Base-by-base conservation (phyloP, 2,329 filamentous ascomycete genomes). In the Colletotrichum sidae region DNA sequence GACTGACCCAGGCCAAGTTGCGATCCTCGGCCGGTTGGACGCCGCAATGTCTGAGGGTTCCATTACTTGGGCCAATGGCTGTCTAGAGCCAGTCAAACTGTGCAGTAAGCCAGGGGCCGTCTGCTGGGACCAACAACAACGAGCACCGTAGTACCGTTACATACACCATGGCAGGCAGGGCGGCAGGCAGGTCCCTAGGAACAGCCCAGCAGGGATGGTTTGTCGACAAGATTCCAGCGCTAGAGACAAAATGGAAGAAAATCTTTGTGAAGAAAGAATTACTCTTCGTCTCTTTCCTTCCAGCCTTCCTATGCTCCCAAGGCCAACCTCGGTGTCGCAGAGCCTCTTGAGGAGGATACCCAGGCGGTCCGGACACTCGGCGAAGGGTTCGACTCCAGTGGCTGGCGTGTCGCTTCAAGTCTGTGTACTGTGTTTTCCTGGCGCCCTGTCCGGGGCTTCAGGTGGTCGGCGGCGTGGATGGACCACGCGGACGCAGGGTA, bases 1-100 rank as follows among this genome's bases (percentile, higher is more conserved):
- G 25, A 15, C 12, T 38, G 41, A 38, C 50, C 56, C 57, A 52
- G 60, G 38, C 44, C 61, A 60, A 55, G 56, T 60, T 65, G 50
- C 25, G 49, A 54, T 59, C 55, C 55, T 44, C 49, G 37, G 60
- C n/a, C 50, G 42, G 49, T 64, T 49, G 41, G 60, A 54, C 60
- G 60, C 60, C 60, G 56, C 60, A 59, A 34, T 50, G 57, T 62
- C 62, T 65, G 62, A 65, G 62, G 62, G 57, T 49, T 61, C 51
- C 38, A 38, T 35, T 49, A 56, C 17, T 17, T 17, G 51, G 57
- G 58, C 58, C 46, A 65, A 39, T 37, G 46, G 42, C 51, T 46
- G 25, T 53, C 57, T 52, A 46, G 55, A 52, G 51, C 37, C 55
- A 37, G 46, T 9, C 38, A 33, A 10, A 17, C 9, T 46, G 13